Conservation (phyloP, 257 asterid genomes). For the Mentha longifolia region DNA sequence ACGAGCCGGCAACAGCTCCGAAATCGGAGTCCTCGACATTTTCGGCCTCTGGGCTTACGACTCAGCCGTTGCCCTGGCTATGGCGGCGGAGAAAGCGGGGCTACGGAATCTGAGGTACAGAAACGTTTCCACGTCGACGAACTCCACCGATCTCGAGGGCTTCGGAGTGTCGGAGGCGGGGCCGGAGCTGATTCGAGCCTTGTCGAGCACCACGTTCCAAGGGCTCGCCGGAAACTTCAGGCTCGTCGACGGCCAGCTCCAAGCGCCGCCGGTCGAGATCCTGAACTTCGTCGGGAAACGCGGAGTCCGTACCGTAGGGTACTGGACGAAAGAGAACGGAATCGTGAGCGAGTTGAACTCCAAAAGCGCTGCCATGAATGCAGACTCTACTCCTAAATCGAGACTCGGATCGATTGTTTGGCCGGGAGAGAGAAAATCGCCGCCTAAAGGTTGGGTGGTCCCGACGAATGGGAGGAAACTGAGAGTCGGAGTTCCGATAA, state of each 20-base stretch:
- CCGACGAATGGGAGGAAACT: conserved; percentile 51
- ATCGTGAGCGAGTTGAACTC: conserved; percentile 32
- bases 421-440: conserved; percentile 44
- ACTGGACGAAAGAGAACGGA: conserved; percentile 45
- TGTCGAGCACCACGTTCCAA: conserved; percentile 33
- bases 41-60: conserved; percentile 36
- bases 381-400: conserved; percentile 35
- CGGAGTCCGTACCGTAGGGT: conserved; percentile 39
- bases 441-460: conserved; percentile 59
- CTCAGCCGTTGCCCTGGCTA: conserved; percentile 36
- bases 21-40: conserved; percentile 14
- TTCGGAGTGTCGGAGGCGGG: conserved; percentile 42
- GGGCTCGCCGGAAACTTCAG: conserved; percentile 50
- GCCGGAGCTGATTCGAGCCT: conserved; percentile 37
- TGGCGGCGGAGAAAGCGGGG: conserved; percentile 37
- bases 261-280: conserved; percentile 46
- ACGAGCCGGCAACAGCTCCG: not conserved
- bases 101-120: conserved; percentile 11
- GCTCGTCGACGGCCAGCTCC: conserved; percentile 45
- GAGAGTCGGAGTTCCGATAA: conserved; percentile 52
- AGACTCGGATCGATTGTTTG: conserved; percentile 44
- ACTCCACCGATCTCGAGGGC: conserved; percentile 33
- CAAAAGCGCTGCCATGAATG: not conserved
- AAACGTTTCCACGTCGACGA: conserved; percentile 23
- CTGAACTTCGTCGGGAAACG: conserved; percentile 43